These are phyloP conservation scores for Psophocarpus tetragonolobus DNA, from an alignment of 306 rosid genomes.

Conservation along the genomic window DNA sequence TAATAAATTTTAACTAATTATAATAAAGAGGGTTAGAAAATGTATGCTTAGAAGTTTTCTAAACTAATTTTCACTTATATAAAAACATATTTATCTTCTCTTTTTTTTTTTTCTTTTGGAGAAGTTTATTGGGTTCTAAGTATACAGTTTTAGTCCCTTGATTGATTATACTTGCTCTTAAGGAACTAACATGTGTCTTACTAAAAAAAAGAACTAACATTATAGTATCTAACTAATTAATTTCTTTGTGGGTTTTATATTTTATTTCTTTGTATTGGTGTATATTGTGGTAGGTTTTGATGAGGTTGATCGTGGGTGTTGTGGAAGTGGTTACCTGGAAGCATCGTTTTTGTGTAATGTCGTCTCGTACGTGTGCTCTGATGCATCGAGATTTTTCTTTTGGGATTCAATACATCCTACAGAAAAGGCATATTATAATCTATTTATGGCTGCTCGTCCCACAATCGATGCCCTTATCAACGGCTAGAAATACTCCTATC, in stretches of 20 bases:
- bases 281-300: constrained; percentile 54
- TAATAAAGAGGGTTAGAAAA: no score
- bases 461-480: constrained; percentile 44
- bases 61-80: no score
- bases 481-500: not conserved
- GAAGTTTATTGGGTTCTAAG: no score
- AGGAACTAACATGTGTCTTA: not conserved
- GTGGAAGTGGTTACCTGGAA: constrained; percentile 68
- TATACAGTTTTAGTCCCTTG: not conserved
- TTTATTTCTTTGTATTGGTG: not conserved
- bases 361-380: constrained; percentile 45
- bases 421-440: constrained; percentile 41
- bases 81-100: no score
- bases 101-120: no score
- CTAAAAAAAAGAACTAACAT: no score
- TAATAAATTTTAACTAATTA: no score
- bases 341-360: constrained; percentile 52
- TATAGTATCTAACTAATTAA: not conserved
- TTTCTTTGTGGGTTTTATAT: not conserved
- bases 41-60: no score
- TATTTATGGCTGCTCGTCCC: constrained; percentile 35
- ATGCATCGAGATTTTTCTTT: constrained; percentile 61
- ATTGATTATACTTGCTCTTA: not conserved
- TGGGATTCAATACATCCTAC: constrained; percentile 83
- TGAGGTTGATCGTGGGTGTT: constrained; percentile 55